Evolutionary conservation across 129 eudicot genomes (phyloP).

Genomic region (Rutidosis leptorrhynchoides): DNA sequence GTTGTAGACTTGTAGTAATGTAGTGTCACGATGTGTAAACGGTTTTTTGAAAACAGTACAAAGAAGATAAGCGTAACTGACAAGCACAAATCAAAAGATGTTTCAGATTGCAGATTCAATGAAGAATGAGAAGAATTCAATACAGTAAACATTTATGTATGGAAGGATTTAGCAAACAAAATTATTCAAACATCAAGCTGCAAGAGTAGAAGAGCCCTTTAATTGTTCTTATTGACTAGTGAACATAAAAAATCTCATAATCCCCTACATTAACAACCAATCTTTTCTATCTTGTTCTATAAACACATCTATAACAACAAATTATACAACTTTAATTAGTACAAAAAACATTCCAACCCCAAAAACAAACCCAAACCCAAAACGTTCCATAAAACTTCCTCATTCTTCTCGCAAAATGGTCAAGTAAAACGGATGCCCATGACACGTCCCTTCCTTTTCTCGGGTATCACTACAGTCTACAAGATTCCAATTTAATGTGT

Average conservation of each 20-base stretch:
- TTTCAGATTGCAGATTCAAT: not conserved
- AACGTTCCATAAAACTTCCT: constrained; percentile 6
- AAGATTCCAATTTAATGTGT: constrained; percentile 64
- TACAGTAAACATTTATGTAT: not conserved
- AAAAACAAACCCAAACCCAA: constrained; percentile 8
- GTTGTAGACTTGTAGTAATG: no score
- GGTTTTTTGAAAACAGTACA: not conserved
- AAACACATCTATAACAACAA: constrained; percentile 33
- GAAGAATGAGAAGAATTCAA: not conserved
- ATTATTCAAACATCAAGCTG: not conserved
- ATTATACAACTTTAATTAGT: constrained; percentile 29
- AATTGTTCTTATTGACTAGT: constrained; percentile 14
- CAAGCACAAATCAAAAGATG: not conserved
- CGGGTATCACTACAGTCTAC: constrained; percentile 22
- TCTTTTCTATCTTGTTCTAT: constrained; percentile 32
- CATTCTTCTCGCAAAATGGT: constrained; percentile 60
- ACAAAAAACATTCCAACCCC: constrained; percentile 14
- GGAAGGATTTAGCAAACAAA: not conserved
- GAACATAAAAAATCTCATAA: constrained; percentile 20
- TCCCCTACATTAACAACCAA: constrained; percentile 1
- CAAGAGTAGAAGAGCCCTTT: not conserved
- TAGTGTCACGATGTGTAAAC: not conserved
- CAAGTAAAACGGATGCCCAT: constrained; percentile 63
- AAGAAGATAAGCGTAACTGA: not conserved
- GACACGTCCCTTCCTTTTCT: constrained; percentile 54